Conservation (phyloP, 345 rosid genomes). For the Salix dunnii region DNA sequence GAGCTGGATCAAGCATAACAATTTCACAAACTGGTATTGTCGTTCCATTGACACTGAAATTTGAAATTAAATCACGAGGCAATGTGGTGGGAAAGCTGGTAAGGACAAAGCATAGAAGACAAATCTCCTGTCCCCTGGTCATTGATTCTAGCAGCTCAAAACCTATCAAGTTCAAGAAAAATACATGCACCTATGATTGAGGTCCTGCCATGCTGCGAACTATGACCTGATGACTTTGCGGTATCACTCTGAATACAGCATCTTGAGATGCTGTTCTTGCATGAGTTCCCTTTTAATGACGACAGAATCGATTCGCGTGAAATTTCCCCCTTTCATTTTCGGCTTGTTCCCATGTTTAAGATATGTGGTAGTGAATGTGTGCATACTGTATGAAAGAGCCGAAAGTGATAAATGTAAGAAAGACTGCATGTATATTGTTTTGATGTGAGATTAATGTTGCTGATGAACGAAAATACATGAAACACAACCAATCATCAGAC, state of each 20-base stretch:
- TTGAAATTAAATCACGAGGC: constrained; percentile 59
- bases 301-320: background rate
- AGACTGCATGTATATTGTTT: background rate
- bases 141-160: constrained; percentile 50
- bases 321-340: background rate
- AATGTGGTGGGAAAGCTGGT: constrained; percentile 81
- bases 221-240: background rate
- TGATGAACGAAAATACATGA: too few relatives aligned
- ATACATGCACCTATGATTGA: constrained; percentile 23
- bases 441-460: too few relatives aligned
- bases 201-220: background rate
- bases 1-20: constrained; percentile 60
- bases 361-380: background rate
- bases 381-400: background rate
- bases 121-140: constrained; percentile 53
- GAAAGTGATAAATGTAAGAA: background rate
- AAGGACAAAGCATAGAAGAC: constrained; percentile 53
- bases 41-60: constrained; percentile 46
- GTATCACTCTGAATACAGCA: background rate
- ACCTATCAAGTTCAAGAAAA: constrained; percentile 52
- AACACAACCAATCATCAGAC: too few relatives aligned
- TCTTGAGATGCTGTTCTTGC: background rate
- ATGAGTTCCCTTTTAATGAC: background rate
- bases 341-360: background rate
- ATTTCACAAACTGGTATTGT: constrained; percentile 41